These are phyloP conservation scores for Exophiala bonariae DNA, from an alignment of 2,329 filamentous ascomycete species.

Conservation along the genomic window DNA sequence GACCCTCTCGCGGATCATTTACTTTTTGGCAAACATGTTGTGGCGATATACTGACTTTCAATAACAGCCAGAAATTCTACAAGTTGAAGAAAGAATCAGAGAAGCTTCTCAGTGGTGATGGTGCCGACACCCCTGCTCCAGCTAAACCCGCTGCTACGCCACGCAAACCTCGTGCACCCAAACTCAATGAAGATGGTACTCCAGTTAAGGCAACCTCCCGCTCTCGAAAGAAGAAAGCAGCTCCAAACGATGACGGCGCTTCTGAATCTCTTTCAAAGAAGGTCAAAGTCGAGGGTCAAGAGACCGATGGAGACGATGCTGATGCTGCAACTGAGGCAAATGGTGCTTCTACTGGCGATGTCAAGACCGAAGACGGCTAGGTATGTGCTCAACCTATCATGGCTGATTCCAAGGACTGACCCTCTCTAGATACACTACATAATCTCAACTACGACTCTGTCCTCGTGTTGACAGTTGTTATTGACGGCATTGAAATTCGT, in stretches of 20 bases:
- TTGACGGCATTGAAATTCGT: no score
- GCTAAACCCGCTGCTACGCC: constrained; percentile 3
- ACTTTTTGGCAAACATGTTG: not conserved
- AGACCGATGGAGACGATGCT: not conserved
- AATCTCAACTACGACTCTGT: no score
- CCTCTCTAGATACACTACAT: no score
- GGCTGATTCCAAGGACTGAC: no score
- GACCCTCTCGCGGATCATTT: not conserved
- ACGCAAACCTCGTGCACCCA: not conserved
- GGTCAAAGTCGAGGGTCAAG: not conserved
- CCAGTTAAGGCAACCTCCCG: constrained; percentile 1
- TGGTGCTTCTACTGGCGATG: not conserved
- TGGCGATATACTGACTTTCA: constrained; percentile 3
- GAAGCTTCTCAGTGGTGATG: constrained; percentile 15
- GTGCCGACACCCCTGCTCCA: not conserved
- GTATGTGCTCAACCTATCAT: no score
- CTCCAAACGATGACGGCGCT: constrained; percentile 5
- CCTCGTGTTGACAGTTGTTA: no score
- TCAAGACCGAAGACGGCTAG: not conserved
- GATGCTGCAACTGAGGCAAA: not conserved
- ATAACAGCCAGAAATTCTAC: constrained; percentile 28
- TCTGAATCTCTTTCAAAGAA: constrained; percentile 6
- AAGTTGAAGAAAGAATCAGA: constrained; percentile 28
- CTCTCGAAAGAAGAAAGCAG: constrained; percentile 12
- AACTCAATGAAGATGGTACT: constrained; percentile 4